Base-by-base conservation (phyloP, 345 rosid genomes). In the Arabidopsis arenosa region DNA sequence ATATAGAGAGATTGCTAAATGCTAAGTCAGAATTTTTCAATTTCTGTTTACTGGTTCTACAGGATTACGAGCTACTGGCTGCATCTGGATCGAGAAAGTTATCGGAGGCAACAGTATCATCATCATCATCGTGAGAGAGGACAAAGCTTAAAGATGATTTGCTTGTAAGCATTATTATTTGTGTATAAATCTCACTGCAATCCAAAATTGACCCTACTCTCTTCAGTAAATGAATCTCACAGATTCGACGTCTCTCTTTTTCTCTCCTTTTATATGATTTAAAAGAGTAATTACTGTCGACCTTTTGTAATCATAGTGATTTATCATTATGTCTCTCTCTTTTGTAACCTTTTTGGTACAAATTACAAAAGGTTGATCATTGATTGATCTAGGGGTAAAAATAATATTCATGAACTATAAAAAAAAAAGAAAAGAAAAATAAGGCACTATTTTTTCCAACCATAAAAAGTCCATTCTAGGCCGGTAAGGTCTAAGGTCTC, bases 41-140 rank as follows among this genome's bases (percentile, higher is more conserved):
- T 23, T 63, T 53, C 11, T 8, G 13, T 63, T 14, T 37, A 47
- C 53, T 57, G 37, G 36, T 64, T 28, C 10, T 47, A 9, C 86
- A 90, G 93, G 91, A 90, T 74, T 87, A 80, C 43, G 90, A 84
- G 79, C 66, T 77, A 82, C 80, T 87, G 54, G 76, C 30, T 63
- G 43, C 83, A 6, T 63, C 74, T 58, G 80, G 77, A 40, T 80
- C 79, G 18, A 70, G 78, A 66, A 74, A 66, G 77, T 71, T 88
- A 80, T 81, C 82, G 10, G 87, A 84, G 82, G 85, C 87, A 45
- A 90, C 78, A 55, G 70, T 76, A 28, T 51, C 58, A 65, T 60
- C 70, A 44, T 66, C 26, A 23, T 23, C 26, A 23, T 23, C 66
- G 44, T 76, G 45, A 75, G 40, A 54, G 36, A 49, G 1, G 36